These are phyloP conservation scores for Mucor plumbeus DNA, from an alignment of 371 early-diverging fungal genomes.

Conservation along the genomic window DNA sequence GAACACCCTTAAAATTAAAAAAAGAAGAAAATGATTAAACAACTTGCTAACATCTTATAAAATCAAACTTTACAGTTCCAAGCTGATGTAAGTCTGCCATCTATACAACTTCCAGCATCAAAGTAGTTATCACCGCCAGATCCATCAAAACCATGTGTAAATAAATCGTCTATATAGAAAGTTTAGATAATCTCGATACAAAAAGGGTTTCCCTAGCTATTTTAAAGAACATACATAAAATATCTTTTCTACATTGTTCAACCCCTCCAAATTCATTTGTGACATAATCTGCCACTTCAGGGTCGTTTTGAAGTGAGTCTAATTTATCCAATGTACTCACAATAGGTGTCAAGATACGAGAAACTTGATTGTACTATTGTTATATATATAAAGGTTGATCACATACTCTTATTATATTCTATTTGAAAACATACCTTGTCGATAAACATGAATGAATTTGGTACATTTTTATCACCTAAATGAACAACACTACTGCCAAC, in stretches of 20 bases:
- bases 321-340: conserved; percentile 75
- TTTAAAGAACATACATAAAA: conserved; percentile 54
- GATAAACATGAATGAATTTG: conserved; percentile 95
- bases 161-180: conserved; percentile 76
- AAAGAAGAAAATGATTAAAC: neutral
- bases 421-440: conserved; percentile 67
- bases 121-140: conserved; percentile 95
- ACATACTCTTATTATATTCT: neutral
- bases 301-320: conserved; percentile 60
- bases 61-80: conserved; percentile 79
- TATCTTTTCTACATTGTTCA: conserved; percentile 69
- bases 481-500: conserved; percentile 95
- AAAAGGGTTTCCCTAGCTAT: neutral
- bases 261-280: conserved; percentile 71
- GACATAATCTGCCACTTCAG: conserved; percentile 69
- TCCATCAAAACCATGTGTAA: conserved; percentile 95
- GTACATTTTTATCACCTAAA: conserved; percentile 92
- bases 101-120: conserved; percentile 96
- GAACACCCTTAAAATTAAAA: conserved; percentile 72
- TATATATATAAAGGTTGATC: neutral
- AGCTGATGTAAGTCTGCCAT: conserved; percentile 92
- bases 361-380: conserved; percentile 89
- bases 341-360: conserved; percentile 92
- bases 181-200: neutral
- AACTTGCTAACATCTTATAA: neutral